Evolutionary conservation across 2,329 filamentous ascomycete species (phyloP).

Genomic region (Trichophyton benhamiae): DNA sequence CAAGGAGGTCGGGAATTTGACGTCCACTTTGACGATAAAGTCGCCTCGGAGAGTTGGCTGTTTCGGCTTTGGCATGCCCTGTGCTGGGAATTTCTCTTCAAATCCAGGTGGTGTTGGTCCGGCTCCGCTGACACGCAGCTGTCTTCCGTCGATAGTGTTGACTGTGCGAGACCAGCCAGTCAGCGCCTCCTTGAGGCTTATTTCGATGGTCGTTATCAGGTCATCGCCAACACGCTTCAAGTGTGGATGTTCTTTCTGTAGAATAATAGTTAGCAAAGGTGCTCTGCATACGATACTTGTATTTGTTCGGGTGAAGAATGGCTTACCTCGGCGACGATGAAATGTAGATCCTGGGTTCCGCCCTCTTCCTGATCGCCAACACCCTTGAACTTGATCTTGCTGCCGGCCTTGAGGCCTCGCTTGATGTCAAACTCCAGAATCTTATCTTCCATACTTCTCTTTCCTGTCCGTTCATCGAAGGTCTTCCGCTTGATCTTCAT

Average conservation of each 20-base stretch:
- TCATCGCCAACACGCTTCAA: conserved; percentile 85
- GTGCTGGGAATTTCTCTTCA: conserved; percentile 65
- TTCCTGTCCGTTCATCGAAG: conserved; percentile 67
- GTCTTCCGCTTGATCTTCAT: conserved; percentile 97
- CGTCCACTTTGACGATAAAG: conserved; percentile 79
- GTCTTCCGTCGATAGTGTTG: conserved; percentile 82
- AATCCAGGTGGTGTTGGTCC: conserved; percentile 79
- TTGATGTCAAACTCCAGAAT: conserved; percentile 93
- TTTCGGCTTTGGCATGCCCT: conserved; percentile 94
- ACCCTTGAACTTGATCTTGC: conserved; percentile 95
- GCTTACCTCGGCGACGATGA: conserved; percentile 83
- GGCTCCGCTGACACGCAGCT: conserved; percentile 62
- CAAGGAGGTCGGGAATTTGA: conserved; percentile 75
- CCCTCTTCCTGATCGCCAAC: conserved; percentile 98
- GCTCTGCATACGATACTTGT: neutral
- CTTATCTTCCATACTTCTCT: conserved; percentile 75
- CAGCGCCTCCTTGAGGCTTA: conserved; percentile 84
- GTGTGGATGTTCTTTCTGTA: conserved; percentile 72
- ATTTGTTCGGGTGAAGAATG: neutral
- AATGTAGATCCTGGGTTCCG: conserved; percentile 87
- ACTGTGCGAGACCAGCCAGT: conserved; percentile 91
- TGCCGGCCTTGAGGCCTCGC: conserved; percentile 86
- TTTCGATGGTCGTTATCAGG: conserved; percentile 61
- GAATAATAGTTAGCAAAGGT: conserved; percentile 2
- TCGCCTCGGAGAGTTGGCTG: conserved; percentile 74